Conservation (phyloP, 148 eudicot species). For the Fagopyrum homotropicum region DNA sequence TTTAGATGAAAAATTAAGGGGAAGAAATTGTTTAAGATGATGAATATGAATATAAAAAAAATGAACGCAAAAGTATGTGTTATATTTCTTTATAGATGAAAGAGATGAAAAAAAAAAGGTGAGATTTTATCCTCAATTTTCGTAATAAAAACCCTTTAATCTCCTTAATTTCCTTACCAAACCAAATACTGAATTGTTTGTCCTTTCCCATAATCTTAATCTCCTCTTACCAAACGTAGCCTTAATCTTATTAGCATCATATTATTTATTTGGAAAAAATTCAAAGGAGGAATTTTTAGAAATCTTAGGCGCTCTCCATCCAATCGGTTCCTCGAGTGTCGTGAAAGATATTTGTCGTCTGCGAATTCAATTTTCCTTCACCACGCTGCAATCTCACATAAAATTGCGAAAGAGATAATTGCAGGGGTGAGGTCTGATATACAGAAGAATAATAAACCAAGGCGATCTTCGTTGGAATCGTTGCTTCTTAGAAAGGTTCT, state of each 20-base stretch:
- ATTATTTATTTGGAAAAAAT: neutral
- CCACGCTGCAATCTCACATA: neutral
- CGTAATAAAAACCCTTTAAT: too few relatives aligned
- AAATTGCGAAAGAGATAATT: neutral
- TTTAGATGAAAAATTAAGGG: too few relatives aligned
- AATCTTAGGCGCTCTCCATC: constrained; percentile 4
- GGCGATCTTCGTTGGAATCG: neutral
- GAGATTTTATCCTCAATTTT: too few relatives aligned
- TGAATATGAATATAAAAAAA: too few relatives aligned
- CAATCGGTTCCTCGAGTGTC: constrained; percentile 8
- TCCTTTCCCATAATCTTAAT: too few relatives aligned
- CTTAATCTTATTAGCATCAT: neutral
- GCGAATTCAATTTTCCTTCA: neutral
- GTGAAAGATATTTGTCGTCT: constrained; percentile 6
- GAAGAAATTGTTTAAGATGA: too few relatives aligned
- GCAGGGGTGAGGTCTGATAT: neutral
- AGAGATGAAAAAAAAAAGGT: too few relatives aligned
- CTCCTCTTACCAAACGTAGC: too few relatives aligned
- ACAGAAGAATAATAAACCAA: neutral
- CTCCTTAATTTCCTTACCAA: too few relatives aligned
- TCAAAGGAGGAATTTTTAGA: neutral
- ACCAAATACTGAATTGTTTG: too few relatives aligned
- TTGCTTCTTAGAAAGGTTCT: neutral
- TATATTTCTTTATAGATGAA: too few relatives aligned
- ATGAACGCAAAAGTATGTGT: too few relatives aligned